phyloP scores from a whole-genome alignment of 495 filamentous ascomycete species.

The Tuber indicum region DNA sequence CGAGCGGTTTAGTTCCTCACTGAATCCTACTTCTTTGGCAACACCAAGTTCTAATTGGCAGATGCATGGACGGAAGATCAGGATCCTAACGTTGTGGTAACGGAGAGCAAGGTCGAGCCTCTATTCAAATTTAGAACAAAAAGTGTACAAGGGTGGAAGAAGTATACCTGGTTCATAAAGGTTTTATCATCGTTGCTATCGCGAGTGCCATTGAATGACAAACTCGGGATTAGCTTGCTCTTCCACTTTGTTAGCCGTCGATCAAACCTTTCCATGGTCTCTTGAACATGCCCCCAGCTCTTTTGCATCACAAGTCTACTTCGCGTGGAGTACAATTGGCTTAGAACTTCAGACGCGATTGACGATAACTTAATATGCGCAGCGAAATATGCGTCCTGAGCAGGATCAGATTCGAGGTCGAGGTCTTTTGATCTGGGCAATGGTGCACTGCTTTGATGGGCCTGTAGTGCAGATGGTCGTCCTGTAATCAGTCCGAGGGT shows the following conservation, averaged over 20 bases:
- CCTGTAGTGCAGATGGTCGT: constrained; percentile 30
- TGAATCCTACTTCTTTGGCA: constrained; percentile 11
- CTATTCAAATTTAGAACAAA: constrained; percentile 16
- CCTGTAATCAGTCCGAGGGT: constrained; percentile 32
- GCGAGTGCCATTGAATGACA: background rate
- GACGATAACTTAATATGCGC: constrained; percentile 17
- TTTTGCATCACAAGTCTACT: constrained; percentile 8
- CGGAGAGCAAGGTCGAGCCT: constrained; percentile 29
- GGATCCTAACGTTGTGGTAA: constrained; percentile 32
- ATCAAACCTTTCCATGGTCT: constrained; percentile 5
- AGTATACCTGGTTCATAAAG: background rate
- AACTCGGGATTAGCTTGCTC: background rate
- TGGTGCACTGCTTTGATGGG: constrained; percentile 16
- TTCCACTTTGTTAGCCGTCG: constrained; percentile 16
- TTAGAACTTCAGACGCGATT: constrained; percentile 23
- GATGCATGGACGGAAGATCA: constrained; percentile 26
- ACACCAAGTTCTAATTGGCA: constrained; percentile 11
- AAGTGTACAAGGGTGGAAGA: background rate
- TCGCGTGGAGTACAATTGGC: constrained; percentile 23
- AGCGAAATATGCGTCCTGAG: constrained; percentile 26
- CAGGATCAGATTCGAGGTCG: background rate
- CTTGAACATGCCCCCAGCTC: constrained; percentile 15
- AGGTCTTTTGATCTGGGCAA: constrained; percentile 18
- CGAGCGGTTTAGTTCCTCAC: constrained; percentile 11
- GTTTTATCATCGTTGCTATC: background rate